Conservation (phyloP, 2,329 filamentous ascomycete species). For the Juglanconis juglandina region DNA sequence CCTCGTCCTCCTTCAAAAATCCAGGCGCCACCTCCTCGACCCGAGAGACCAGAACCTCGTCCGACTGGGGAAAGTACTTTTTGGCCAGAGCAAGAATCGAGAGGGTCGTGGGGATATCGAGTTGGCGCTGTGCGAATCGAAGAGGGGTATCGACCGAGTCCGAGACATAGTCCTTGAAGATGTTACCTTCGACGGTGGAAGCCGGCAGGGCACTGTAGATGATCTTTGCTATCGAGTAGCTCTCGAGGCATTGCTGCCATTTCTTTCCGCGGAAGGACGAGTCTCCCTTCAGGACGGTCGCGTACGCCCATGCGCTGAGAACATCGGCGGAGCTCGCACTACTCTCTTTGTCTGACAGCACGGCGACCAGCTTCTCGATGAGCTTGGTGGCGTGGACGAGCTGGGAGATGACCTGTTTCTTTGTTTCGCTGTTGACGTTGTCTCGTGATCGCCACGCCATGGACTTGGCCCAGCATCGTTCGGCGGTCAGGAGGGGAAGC, state of each 20-base stretch:
- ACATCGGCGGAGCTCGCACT: conserved; percentile 68
- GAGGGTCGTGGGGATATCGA: conserved; percentile 80
- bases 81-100: conserved; percentile 76
- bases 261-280: conserved; percentile 81
- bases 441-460: conserved; percentile 95
- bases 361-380: conserved; percentile 63
- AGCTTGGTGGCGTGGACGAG: conserved; percentile 73
- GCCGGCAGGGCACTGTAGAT: conserved; percentile 76
- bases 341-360: conserved; percentile 63
- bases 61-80: conserved; percentile 69
- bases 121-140: conserved; percentile 89
- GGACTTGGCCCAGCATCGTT: conserved; percentile 78
- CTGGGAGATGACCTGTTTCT: conserved; percentile 85
- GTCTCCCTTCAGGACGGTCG: conserved; percentile 70
- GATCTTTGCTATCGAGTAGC: conserved; percentile 73
- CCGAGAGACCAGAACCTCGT: conserved; percentile 58
- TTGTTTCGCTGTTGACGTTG: conserved; percentile 72
- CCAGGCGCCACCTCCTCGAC: conserved; percentile 69
- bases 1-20: conserved; percentile 60
- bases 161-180: conserved; percentile 80
- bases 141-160: conserved; percentile 90
- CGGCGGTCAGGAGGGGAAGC: conserved; percentile 79
- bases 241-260: conserved; percentile 75
- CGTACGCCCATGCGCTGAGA: conserved; percentile 83
- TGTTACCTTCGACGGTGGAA: conserved; percentile 61